These are phyloP conservation scores for Pseudogymnoascus sp. DNA, from an alignment of 2,329 filamentous ascomycete species.

Conservation along the genomic window DNA sequence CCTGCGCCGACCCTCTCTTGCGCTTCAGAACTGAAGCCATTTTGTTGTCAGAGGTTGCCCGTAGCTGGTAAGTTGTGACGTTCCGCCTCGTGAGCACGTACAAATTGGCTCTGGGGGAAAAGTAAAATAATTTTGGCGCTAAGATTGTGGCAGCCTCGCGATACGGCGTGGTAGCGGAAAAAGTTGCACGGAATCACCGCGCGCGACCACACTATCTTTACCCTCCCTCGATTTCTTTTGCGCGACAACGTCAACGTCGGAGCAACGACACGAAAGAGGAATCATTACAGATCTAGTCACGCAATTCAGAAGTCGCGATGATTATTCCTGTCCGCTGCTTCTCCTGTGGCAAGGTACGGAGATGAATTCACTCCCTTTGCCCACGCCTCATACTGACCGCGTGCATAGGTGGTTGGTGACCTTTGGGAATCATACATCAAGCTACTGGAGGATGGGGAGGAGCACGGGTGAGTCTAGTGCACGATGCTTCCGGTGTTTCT, in stretches of 20 bases:
- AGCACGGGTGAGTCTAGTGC: conserved; percentile 59
- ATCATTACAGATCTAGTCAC: conserved; percentile 4
- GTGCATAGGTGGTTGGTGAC: conserved; percentile 71
- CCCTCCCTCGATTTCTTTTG: neutral
- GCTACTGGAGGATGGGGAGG: conserved; percentile 69
- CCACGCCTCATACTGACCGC: neutral
- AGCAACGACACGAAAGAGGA: conserved; percentile 7
- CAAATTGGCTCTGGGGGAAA: conserved; percentile 5
- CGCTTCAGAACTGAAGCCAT: conserved; percentile 31
- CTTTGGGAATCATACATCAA: conserved; percentile 95
- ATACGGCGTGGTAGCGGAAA: conserved; percentile 8
- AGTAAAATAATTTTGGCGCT: conserved; percentile 13
- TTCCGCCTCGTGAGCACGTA: conserved; percentile 8
- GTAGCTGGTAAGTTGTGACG: conserved; percentile 10
- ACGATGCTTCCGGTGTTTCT: neutral
- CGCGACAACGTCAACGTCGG: neutral
- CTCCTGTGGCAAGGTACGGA: conserved; percentile 88
- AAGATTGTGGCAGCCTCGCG: conserved; percentile 12
- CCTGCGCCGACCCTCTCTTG: conserved; percentile 28
- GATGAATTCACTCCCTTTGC: neutral
- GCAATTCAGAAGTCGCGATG: conserved; percentile 51
- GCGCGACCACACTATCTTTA: neutral
- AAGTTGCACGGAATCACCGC: conserved; percentile 6
- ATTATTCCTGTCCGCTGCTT: conserved; percentile 99
- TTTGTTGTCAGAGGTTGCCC: conserved; percentile 24